phyloP scores from a whole-genome alignment of 306 rosid genomes.

The Prunus campanulata region DNA sequence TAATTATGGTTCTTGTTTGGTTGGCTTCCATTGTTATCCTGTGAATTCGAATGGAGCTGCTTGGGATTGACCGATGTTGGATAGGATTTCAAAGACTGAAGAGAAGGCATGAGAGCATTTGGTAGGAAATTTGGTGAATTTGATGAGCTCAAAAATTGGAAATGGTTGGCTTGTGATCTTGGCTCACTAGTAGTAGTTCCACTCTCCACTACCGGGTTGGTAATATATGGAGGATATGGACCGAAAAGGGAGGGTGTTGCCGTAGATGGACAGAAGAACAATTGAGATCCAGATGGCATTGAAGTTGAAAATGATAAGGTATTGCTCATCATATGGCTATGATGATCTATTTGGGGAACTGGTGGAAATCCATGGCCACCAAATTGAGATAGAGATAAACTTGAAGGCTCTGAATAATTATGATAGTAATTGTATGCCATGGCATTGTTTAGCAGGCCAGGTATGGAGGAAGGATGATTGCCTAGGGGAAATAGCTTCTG shows the following conservation, averaged over 20 bases:
- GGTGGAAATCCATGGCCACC: slow-evolving; percentile 56
- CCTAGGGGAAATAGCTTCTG: slow-evolving; percentile 55
- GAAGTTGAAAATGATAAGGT: slow-evolving; percentile 32
- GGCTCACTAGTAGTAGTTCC: not conserved
- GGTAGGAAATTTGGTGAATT: slow-evolving; percentile 34
- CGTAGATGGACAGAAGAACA: slow-evolving; percentile 44
- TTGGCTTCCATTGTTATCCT: slow-evolving; percentile 10
- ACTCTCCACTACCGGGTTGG: slow-evolving; percentile 38
- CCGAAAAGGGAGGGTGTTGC: slow-evolving; percentile 39
- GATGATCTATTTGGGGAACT: slow-evolving; percentile 29
- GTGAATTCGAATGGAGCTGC: slow-evolving; percentile 41
- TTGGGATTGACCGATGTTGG: slow-evolving; percentile 37
- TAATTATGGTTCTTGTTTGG: not conserved
- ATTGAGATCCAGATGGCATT: slow-evolving; percentile 33
- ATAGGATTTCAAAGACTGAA: slow-evolving; percentile 42
- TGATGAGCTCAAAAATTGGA: slow-evolving; percentile 51
- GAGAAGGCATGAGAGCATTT: slow-evolving; percentile 43
- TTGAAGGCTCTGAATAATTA: slow-evolving; percentile 40
- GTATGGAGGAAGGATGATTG: slow-evolving; percentile 31
- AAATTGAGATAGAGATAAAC: slow-evolving; percentile 57
- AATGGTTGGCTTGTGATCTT: not conserved
- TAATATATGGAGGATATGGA: slow-evolving; percentile 44
- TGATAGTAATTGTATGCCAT: slow-evolving; percentile 31
- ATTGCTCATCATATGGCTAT: slow-evolving; percentile 7
- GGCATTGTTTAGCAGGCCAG: slow-evolving; percentile 41